Conservation (phyloP, 1,139 yeast genomes). For the Kurtzmaniella quercitrusa region DNA sequence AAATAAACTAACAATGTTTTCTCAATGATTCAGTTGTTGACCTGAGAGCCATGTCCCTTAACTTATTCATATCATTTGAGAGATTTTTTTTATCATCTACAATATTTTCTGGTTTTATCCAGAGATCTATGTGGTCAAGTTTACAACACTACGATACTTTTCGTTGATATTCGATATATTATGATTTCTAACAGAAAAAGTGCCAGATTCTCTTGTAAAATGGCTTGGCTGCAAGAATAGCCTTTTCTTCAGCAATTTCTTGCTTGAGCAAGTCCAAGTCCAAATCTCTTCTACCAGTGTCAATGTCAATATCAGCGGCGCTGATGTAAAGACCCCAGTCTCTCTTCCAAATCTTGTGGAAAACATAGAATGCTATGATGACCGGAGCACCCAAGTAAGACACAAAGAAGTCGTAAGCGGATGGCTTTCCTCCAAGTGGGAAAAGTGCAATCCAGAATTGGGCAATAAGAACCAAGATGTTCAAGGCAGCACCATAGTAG, state of each 20-base stretch:
- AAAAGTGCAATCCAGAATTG: conserved; percentile 46
- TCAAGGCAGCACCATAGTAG: conserved; percentile 42
- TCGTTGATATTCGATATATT: no score
- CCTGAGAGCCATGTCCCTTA: no score
- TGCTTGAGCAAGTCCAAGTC: conserved; percentile 40
- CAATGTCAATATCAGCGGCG: conserved; percentile 38
- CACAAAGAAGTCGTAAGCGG: conserved; percentile 32
- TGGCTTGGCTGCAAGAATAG: conserved; percentile 30
- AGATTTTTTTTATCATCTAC: no score
- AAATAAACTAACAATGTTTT: no score
- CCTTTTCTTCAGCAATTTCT: conserved; percentile 39
- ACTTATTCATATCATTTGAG: no score
- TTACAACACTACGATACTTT: no score
- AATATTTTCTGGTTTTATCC: no score
- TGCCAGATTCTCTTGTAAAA: conserved; percentile 28
- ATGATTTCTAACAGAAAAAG: conserved; percentile 40
- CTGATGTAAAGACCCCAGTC: conserved; percentile 33
- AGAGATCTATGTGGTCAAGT: no score
- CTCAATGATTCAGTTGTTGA: no score
- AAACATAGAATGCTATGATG: conserved; percentile 31
- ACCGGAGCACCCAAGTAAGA: conserved; percentile 37
- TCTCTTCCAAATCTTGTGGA: conserved; percentile 39
- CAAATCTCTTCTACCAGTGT: conserved; percentile 39
- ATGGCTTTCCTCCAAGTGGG: conserved; percentile 35
- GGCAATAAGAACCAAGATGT: conserved; percentile 49